Percentiles rank a stretch among this genome's conserved stretches.
phyloP scores from a whole-genome alignment of 768 basidiomycete species.

The Mycena epipterygia region DNA sequence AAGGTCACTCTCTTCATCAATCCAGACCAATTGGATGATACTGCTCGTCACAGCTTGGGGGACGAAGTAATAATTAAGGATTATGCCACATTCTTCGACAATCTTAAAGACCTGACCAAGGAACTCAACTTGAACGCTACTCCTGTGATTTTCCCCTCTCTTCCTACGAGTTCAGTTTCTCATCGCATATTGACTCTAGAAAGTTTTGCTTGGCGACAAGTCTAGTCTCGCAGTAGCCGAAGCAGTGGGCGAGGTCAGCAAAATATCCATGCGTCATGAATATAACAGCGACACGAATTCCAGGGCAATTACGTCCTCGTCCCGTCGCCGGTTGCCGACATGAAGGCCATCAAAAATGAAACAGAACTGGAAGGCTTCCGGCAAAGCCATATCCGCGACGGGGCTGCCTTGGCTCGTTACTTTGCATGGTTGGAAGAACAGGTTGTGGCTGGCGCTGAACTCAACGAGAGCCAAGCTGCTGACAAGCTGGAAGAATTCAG shows the following conservation, averaged over 20 bases:
- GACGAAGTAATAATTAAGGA: conserved; percentile 73
- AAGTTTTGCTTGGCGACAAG: conserved; percentile 82
- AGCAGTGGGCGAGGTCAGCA: conserved; percentile 78
- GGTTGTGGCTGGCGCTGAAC: conserved; percentile 67
- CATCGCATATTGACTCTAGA: conserved; percentile 53
- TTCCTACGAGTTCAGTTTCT: neutral
- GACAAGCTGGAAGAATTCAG: conserved; percentile 84
- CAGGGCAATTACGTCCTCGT: conserved; percentile 72
- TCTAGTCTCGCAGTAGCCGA: conserved; percentile 87
- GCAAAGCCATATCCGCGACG: conserved; percentile 90
- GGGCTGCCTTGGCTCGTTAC: conserved; percentile 88
- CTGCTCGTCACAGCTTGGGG: conserved; percentile 63
- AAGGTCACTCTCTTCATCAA: conserved; percentile 81
- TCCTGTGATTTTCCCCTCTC: conserved; percentile 42
- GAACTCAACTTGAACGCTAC: conserved; percentile 50
- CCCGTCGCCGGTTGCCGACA: conserved; percentile 81
- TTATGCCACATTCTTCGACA: conserved; percentile 77
- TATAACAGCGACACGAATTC: conserved; percentile 16
- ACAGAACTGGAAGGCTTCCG: conserved; percentile 93
- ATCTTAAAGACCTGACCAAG: conserved; percentile 65
- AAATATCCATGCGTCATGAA: conserved; percentile 6
- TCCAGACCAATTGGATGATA: conserved; percentile 60
- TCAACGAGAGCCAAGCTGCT: conserved; percentile 88
- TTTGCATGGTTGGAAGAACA: conserved; percentile 96
- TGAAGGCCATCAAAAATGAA: conserved; percentile 86